A percentile compares a stretch with the other conserved stretches of the same genome.
These are phyloP conservation scores for Byssothecium circinans DNA, from an alignment of 2,329 filamentous ascomycete species.

Conservation along the genomic window DNA sequence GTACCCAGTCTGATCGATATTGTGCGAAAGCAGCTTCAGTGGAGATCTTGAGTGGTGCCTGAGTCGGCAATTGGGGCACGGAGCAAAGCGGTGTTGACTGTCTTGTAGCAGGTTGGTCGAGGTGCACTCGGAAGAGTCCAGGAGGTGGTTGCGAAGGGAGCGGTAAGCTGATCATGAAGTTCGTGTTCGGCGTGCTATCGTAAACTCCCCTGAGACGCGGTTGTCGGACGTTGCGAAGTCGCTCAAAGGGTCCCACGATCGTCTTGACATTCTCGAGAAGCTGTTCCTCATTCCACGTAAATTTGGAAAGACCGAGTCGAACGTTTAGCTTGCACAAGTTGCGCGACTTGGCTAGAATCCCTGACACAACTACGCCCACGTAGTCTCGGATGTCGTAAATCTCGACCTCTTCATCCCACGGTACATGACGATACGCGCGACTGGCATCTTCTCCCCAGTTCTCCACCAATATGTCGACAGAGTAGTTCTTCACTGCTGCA, in stretches of 20 bases:
- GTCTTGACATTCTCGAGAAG: slow-evolving; percentile 27
- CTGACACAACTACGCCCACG: slow-evolving; percentile 32
- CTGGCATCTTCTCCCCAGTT: slow-evolving; percentile 15
- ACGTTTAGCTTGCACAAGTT: slow-evolving; percentile 35
- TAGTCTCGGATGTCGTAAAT: slow-evolving; percentile 43
- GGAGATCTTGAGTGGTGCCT: slow-evolving; percentile 14
- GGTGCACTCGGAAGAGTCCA: not conserved
- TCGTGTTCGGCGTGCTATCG: slow-evolving; percentile 16
- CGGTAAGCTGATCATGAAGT: slow-evolving; percentile 20
- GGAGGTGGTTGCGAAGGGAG: not conserved
- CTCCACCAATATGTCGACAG: slow-evolving; percentile 35
- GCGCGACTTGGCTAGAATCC: slow-evolving; percentile 31
- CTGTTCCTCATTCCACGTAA: slow-evolving; percentile 25
- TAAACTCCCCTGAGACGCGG: slow-evolving; percentile 30
- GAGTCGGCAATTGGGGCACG: slow-evolving; percentile 24
- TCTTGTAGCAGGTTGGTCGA: not conserved
- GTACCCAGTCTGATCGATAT: slow-evolving; percentile 28
- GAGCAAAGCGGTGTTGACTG: slow-evolving; percentile 22
- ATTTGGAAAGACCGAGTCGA: slow-evolving; percentile 28
- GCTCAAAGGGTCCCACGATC: slow-evolving; percentile 32
- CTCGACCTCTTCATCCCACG: slow-evolving; percentile 41
- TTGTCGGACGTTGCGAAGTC: slow-evolving; percentile 34
- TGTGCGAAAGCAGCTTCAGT: slow-evolving; percentile 21
- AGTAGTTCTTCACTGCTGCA: slow-evolving; percentile 35
- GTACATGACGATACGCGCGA: not conserved